Percentiles rank a stretch among this genome's conserved stretches.
phyloP scores from a whole-genome alignment of 306 rosid genomes.

The Prunus mira region DNA sequence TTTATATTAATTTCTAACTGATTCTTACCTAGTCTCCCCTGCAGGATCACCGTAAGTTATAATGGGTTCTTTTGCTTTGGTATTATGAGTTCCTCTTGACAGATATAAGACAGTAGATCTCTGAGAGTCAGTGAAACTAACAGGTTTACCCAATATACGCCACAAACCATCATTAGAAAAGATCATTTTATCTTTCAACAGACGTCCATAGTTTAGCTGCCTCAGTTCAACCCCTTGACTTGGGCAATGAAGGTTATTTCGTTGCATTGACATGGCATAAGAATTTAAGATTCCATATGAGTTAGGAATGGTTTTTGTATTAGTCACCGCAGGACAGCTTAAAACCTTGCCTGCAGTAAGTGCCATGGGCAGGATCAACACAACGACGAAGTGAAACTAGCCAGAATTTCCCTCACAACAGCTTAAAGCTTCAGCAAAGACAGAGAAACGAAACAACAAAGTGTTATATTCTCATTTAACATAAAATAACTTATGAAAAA shows the following conservation, averaged over 20 bases:
- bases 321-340: constrained; percentile 51
- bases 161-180: constrained; percentile 31
- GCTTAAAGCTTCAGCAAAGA: constrained; percentile 27
- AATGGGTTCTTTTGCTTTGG: constrained; percentile 52
- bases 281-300: constrained; percentile 38
- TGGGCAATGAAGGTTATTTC: constrained; percentile 36
- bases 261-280: constrained; percentile 44
- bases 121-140: constrained; percentile 38
- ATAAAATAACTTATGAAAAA: not conserved
- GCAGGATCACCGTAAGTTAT: constrained; percentile 52
- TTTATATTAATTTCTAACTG: not conserved
- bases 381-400: constrained; percentile 28
- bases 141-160: constrained; percentile 39
- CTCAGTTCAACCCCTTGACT: constrained; percentile 38
- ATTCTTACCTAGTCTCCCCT: constrained; percentile 51
- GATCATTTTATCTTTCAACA: constrained; percentile 29
- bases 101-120: constrained; percentile 44
- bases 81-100: constrained; percentile 56
- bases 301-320: constrained; percentile 40
- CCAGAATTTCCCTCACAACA: constrained; percentile 33
- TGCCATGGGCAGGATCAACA: constrained; percentile 53
- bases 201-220: constrained; percentile 35
- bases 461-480: constrained; percentile 9
- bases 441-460: constrained; percentile 22
- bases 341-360: constrained; percentile 60